Evolutionary conservation across 2,329 filamentous ascomycete genomes (phyloP), one percentile per base, ranked within the genome.

Genomic region (Pseudogymnoascus verrucosus): DNA sequence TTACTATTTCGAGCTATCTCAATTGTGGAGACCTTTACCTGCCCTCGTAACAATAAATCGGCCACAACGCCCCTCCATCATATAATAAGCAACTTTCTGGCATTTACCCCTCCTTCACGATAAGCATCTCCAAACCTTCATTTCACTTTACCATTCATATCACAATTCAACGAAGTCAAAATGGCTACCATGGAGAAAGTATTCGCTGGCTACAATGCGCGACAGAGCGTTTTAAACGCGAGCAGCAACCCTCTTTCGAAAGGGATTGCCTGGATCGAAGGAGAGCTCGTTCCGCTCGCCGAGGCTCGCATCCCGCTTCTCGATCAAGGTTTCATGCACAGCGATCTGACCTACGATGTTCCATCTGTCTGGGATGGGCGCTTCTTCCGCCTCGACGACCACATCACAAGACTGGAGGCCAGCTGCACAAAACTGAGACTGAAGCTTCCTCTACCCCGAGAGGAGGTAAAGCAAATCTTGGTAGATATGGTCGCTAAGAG

Each of bases 341-440:
- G 79, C 69, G 80, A 82, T 54, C 68, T 82, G 1, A 82, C 80
- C 1, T 82, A 82, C 68, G 80, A 82, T 60, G 80, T 82, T 0
- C 78, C 79, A 0, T 70, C 79, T 0, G 78, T 82, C 26, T 82
- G 80, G 80, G 78, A 82, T 59, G 78, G 80, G 0, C 78, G 77
- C 1, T 80, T 80, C 68, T 82, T 82, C 71, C 79, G 80, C 0
- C 76, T 82, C 0, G 78, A 81, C 47, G 78, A 82, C 63, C 80
- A 82, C 65, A 67, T 82, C 1, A 68, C 69, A 19, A 76, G 80
- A 5, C 70, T 82, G 0, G 74, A 78, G n/a, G 67, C 67, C 0
- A 78, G 75, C 68, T 80, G 78, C 66, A 66, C 65, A 7, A 82
- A 82, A 69, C 71, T 82, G 60, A 76, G 79, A 0, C 71, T 82